These are phyloP conservation scores for Epichloe coenophiala DNA, from an alignment of 2,329 filamentous ascomycete genomes.

Conservation along the genomic window DNA sequence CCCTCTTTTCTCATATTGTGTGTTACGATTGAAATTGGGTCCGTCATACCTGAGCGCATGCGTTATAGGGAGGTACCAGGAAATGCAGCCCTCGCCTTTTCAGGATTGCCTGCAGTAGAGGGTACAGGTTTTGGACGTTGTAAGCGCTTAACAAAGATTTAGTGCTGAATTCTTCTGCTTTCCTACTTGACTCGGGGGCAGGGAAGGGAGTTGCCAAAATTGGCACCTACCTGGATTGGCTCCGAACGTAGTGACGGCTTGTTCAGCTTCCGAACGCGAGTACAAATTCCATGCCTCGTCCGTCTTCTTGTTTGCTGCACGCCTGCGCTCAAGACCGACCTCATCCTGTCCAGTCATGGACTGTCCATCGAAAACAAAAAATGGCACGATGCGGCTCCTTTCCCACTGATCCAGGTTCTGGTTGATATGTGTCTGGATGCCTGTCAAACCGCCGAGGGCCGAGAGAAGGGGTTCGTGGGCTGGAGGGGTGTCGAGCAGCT, in stretches of 20 bases:
- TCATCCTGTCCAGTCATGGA: slow-evolving; percentile 65
- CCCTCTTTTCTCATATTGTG: background rate
- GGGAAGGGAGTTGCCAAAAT: background rate
- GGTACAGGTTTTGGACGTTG: slow-evolving; percentile 57
- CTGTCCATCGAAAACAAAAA: slow-evolving; percentile 88
- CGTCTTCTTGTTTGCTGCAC: slow-evolving; percentile 55
- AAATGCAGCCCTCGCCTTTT: slow-evolving; percentile 57
- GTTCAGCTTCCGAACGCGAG: slow-evolving; percentile 62
- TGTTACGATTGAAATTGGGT: background rate
- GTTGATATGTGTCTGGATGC: slow-evolving; percentile 62
- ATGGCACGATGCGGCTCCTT: slow-evolving; percentile 54
- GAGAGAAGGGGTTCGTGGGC: slow-evolving; percentile 79
- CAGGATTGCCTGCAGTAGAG: slow-evolving; percentile 63
- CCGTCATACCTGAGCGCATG: slow-evolving; percentile 61
- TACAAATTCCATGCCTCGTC: slow-evolving; percentile 80
- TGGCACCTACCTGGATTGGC: slow-evolving; percentile 48
- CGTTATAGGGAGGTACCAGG: slow-evolving; percentile 75
- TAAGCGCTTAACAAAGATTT: slow-evolving; percentile 47
- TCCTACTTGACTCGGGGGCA: background rate
- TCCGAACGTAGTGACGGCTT: slow-evolving; percentile 79
- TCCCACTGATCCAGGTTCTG: slow-evolving; percentile 63
- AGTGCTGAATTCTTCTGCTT: background rate
- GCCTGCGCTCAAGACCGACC: slow-evolving; percentile 48
- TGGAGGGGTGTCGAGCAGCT: slow-evolving; percentile 55
- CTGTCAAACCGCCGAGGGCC: slow-evolving; percentile 79